Conservation (phyloP, 257 asterid genomes). For the Linderniella brevidens region DNA sequence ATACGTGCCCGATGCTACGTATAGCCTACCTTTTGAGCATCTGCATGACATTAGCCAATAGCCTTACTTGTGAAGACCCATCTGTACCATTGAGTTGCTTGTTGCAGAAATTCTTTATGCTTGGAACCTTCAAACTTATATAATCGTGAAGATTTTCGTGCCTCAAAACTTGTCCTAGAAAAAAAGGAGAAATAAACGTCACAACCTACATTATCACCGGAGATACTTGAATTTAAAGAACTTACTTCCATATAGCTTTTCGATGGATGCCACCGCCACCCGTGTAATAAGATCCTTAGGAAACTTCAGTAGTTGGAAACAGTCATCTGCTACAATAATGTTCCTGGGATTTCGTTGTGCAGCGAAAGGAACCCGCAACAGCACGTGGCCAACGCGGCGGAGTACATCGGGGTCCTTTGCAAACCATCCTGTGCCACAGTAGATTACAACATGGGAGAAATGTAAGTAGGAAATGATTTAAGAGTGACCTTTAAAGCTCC, state of each 20-base stretch:
- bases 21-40: conserved; percentile 55
- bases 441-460: too few species aligned
- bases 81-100: conserved; percentile 44
- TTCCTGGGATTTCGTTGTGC: conserved; percentile 64
- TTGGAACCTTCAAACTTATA: conserved; percentile 61
- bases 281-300: conserved; percentile 41
- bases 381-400: conserved; percentile 83
- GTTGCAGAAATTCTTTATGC: conserved; percentile 32
- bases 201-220: conserved; percentile 6
- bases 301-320: conserved; percentile 39
- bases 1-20: neutral
- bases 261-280: conserved; percentile 51
- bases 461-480: too few species aligned
- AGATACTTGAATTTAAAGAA: conserved; percentile 4
- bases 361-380: conserved; percentile 71
- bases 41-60: conserved; percentile 50
- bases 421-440: conserved; percentile 57
- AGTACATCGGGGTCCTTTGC: conserved; percentile 73
- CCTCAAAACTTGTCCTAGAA: conserved; percentile 83
- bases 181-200: conserved; percentile 13
- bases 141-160: conserved; percentile 71
- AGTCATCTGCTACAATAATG: conserved; percentile 75
- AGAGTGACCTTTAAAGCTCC: too few species aligned
- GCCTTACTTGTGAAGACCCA: conserved; percentile 25
- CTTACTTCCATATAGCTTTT: conserved; percentile 84